These are phyloP conservation scores for Fusarium sp. DNA, from an alignment of 2,329 filamentous ascomycete species.

Conservation along the genomic window DNA sequence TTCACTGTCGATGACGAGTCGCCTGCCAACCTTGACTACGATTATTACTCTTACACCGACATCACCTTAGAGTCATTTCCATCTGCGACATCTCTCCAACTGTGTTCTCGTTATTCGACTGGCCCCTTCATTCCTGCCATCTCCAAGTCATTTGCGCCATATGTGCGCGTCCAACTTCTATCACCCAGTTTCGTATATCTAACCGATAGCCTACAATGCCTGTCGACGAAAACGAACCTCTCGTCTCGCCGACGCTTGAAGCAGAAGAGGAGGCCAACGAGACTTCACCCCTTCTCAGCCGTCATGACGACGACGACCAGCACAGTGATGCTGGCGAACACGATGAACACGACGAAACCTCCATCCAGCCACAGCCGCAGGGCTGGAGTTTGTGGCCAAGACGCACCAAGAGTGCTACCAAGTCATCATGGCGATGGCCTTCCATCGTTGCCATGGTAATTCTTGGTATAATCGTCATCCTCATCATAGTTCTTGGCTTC, in stretches of 20 bases:
- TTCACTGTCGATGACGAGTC: conserved; percentile 47
- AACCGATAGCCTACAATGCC: conserved; percentile 53
- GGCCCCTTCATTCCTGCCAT: background rate
- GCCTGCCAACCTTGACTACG: conserved; percentile 36
- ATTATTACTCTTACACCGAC: conserved; percentile 29
- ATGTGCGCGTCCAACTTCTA: conserved; percentile 18
- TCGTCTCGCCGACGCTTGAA: conserved; percentile 53
- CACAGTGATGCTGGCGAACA: conserved; percentile 46
- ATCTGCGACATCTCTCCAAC: conserved; percentile 23
- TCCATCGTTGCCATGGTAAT: conserved; percentile 78
- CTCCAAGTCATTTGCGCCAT: conserved; percentile 10
- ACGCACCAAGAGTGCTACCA: conserved; percentile 40
- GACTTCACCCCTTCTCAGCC: conserved; percentile 63
- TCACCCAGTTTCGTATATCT: conserved; percentile 46
- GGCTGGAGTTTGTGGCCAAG: conserved; percentile 40
- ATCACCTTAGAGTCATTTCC: conserved; percentile 5
- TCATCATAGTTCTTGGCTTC: conserved; percentile 82
- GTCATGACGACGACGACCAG: conserved; percentile 53
- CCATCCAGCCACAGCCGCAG: conserved; percentile 12
- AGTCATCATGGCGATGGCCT: conserved; percentile 69
- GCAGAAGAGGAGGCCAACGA: conserved; percentile 51
- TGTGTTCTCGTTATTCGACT: background rate
- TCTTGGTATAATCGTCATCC: conserved; percentile 70
- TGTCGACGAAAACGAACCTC: conserved; percentile 57
- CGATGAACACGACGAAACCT: conserved; percentile 41